Evolutionary conservation across 768 basidiomycete species (phyloP).

Genomic region (Trichaptum fuscoviolaceum): DNA sequence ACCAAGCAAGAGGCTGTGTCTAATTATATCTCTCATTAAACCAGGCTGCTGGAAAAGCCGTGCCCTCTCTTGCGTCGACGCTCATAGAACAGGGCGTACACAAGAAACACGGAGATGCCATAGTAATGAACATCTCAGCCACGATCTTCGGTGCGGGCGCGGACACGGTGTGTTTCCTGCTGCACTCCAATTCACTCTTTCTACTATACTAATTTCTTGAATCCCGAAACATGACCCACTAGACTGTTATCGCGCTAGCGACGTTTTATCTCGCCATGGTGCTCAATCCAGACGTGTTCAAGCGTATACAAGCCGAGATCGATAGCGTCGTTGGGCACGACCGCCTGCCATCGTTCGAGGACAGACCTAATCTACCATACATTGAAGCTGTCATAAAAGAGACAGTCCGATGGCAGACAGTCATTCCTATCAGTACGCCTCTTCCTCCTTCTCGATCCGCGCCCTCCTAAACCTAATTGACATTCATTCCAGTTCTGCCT

Average conservation of each 20-base stretch:
- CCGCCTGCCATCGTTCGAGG: conserved; percentile 31
- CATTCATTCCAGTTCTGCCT: conserved; percentile 18
- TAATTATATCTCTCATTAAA: no score
- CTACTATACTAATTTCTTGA: no score
- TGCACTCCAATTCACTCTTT: no score
- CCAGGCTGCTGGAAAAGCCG: no score
- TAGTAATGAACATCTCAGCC: no score
- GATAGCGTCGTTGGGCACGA: conserved; percentile 29
- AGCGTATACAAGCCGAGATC: conserved; percentile 35
- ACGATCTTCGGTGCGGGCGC: conserved; percentile 22
- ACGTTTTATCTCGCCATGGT: conserved; percentile 36
- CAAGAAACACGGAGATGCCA: no score
- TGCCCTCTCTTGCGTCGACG: no score
- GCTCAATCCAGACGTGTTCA: conserved; percentile 29
- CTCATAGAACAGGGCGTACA: no score
- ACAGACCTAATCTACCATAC: conserved; percentile 29
- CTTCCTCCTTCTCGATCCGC: background rate
- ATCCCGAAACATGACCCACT: no score
- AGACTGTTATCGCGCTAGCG: conserved; percentile 28
- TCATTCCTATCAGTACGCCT: conserved; percentile 17
- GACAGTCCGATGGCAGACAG: conserved; percentile 20
- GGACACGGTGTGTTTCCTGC: conserved; percentile 32
- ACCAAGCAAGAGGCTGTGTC: no score
- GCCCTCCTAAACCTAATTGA: no score
- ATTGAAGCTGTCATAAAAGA: conserved; percentile 31